Evolutionary conservation across 1,284 basidiomycete species (phyloP), one percentile per base, ranked within the genome.

Genomic region (Violaceomyces palustris): DNA sequence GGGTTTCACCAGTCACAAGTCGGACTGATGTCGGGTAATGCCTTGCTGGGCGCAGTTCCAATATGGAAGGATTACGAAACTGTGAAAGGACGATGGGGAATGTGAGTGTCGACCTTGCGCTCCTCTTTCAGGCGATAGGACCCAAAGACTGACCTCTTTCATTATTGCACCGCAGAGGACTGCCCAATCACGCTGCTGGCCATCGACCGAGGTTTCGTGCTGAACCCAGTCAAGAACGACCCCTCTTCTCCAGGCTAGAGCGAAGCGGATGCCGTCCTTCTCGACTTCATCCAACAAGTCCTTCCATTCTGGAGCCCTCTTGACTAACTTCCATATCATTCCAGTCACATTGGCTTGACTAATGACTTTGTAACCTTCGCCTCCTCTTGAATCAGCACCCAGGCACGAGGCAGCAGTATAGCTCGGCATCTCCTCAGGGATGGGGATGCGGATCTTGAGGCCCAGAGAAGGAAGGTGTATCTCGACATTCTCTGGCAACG

Each of bases 211-310:
- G 14, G 77, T 72, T 21, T 83, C 79, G 34, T 84, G 77, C 81
- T 82, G 84, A 28, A 88, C 78, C 88, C 88, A 91, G 67, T 91
- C 87, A 35, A 89, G 71, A 53, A 81, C 80, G 1, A 80, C 81
- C 33, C 80, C 82, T 37, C 78, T 74, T 22, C 86, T 78, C 88
- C 88, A 91, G 31, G 83, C 85, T 15, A 91, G 77, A 64, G 83
- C 80, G 30, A 89, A 74, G n/a, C 75, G 73, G 42, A 79, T 77
- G 15, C 87, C 87, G 30, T 77, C 74, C 19, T 65, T 69, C 3
- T 83, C 61, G 31, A 81, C 77, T 15, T 74, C 72, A 50, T 82
- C 79, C 39, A 86, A 76, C n/a, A 85, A 67, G 39, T 75, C 71
- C 27, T 81, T 77, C 80, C 84, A 88, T 42, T 83, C 81, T 8